These are phyloP conservation scores for Phyllosticta citribraziliensis DNA, from an alignment of 2,329 filamentous ascomycete species.

Conservation along the genomic window DNA sequence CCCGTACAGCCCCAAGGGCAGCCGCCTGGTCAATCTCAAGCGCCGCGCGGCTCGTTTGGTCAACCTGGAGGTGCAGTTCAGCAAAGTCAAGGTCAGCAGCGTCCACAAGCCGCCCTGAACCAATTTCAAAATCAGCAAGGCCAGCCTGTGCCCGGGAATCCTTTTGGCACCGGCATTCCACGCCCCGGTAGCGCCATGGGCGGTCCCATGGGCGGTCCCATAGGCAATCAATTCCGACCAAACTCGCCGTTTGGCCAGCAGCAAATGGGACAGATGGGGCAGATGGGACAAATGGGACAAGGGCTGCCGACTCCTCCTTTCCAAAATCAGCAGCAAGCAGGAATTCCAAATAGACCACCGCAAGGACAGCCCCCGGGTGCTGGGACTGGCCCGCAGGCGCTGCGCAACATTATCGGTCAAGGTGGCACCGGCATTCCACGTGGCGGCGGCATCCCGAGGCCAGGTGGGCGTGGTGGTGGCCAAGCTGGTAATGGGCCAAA, in stretches of 20 bases:
- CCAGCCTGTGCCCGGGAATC: slow-evolving; percentile 3
- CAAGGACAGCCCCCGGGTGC: slow-evolving; percentile 10
- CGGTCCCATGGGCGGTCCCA: not conserved
- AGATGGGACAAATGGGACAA: not conserved
- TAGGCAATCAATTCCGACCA: slow-evolving; percentile 8
- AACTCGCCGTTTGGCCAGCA: slow-evolving; percentile 18
- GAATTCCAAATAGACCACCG: not conserved
- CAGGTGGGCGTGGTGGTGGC: slow-evolving; percentile 21
- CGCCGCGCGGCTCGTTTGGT: not conserved
- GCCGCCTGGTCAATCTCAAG: not conserved
- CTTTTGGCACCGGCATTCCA: slow-evolving; percentile 12
- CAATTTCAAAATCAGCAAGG: slow-evolving; percentile 10
- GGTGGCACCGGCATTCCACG: slow-evolving; percentile 12
- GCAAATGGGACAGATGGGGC: not conserved
- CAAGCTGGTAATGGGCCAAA: slow-evolving; percentile 19
- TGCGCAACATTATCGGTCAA: slow-evolving; percentile 18
- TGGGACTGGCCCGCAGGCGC: slow-evolving; percentile 22
- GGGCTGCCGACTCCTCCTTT: slow-evolving; percentile 13
- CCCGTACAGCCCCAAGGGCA: not conserved
- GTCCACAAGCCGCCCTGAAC: slow-evolving; percentile 1
- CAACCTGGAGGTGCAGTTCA: not conserved
- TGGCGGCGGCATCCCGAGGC: slow-evolving; percentile 20
- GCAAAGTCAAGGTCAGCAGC: slow-evolving; percentile 1
- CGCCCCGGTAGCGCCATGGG: slow-evolving; percentile 14
- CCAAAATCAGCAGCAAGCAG: not conserved